These are phyloP conservation scores for Lasiodiplodia hormozganensis DNA, from an alignment of 2,329 filamentous ascomycete species.

Conservation along the genomic window DNA sequence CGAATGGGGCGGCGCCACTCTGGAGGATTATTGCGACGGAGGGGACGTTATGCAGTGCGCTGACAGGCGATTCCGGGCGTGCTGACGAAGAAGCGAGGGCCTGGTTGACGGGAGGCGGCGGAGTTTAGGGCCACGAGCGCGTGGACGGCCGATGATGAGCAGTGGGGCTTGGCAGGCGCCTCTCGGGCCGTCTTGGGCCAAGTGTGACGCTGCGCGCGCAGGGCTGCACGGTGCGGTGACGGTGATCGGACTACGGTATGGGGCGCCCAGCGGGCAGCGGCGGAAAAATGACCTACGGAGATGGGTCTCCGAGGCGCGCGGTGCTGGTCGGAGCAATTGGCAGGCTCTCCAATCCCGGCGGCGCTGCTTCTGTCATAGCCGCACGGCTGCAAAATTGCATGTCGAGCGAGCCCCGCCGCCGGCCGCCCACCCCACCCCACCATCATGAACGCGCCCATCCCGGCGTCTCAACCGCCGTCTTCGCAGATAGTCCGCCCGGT, in stretches of 20 bases:
- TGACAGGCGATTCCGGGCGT: conserved; percentile 18
- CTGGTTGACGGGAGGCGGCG: conserved; percentile 22
- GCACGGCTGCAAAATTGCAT: conserved; percentile 11
- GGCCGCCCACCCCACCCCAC: conserved; percentile 23
- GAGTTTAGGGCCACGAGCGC: conserved; percentile 19
- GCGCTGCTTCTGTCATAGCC: conserved; percentile 23
- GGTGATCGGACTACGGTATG: conserved; percentile 3
- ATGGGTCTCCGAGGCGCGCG: conserved; percentile 25
- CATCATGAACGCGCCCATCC: conserved; percentile 10
- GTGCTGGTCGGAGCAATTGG: background rate
- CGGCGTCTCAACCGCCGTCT: conserved; percentile 24
- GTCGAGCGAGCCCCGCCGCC: conserved; percentile 25
- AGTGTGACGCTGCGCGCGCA: conserved; percentile 5
- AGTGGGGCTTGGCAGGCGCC: conserved; percentile 24
- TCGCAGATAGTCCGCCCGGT: conserved; percentile 15
- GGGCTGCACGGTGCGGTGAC: background rate
- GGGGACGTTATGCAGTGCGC: conserved; percentile 17
- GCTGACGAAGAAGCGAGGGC: conserved; percentile 23
- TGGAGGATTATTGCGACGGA: conserved; percentile 21
- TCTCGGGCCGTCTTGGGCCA: conserved; percentile 19
- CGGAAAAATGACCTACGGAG: conserved; percentile 20
- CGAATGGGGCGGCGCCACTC: conserved; percentile 7
- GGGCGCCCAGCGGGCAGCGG: conserved; percentile 13
- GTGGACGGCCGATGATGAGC: conserved; percentile 12
- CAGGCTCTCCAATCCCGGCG: conserved; percentile 17